A percentile compares a stretch with the other conserved stretches of the same genome.
phyloP scores from a whole-genome alignment of 257 asterid species.

The Avicennia marina region DNA sequence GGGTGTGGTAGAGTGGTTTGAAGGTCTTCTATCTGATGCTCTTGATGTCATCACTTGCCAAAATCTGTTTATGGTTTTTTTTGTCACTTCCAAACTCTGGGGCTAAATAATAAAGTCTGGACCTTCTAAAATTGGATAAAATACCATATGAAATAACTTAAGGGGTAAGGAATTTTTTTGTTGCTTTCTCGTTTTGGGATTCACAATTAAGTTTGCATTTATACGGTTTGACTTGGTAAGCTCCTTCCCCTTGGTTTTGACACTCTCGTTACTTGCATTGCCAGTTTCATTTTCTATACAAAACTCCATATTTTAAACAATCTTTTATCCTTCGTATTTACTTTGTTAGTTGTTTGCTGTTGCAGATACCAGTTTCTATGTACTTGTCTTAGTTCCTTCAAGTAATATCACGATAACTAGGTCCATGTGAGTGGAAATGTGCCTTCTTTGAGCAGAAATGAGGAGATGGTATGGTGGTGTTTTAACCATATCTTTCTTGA shows the following conservation, averaged over 20 bases:
- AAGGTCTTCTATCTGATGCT: too few species aligned
- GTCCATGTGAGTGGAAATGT: conserved; percentile 22
- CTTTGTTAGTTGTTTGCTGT: conserved; percentile 11
- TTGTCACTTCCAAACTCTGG: too few species aligned
- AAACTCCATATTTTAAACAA: background rate
- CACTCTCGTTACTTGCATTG: background rate
- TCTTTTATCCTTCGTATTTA: background rate
- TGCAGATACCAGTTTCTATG: conserved; percentile 29
- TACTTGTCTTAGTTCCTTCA: conserved; percentile 19
- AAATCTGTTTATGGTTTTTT: too few species aligned
- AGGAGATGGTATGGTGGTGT: conserved; percentile 82
- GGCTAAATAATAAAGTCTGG: background rate
- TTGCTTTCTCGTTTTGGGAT: background rate
- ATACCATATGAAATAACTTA: too few species aligned
- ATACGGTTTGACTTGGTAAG: background rate
- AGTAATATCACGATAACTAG: conserved; percentile 16
- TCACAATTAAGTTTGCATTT: background rate
- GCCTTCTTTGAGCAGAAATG: conserved; percentile 55
- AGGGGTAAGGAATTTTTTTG: background rate
- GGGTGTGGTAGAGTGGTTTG: too few species aligned
- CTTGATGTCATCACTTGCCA: too few species aligned
- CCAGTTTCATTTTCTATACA: background rate
- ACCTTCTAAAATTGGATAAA: conserved; percentile 6
- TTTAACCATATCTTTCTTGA: conserved; percentile 53
- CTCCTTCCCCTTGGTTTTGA: background rate